These are phyloP conservation scores for Sporothrix pallida DNA, from an alignment of 2,329 filamentous ascomycete species.

Conservation along the genomic window DNA sequence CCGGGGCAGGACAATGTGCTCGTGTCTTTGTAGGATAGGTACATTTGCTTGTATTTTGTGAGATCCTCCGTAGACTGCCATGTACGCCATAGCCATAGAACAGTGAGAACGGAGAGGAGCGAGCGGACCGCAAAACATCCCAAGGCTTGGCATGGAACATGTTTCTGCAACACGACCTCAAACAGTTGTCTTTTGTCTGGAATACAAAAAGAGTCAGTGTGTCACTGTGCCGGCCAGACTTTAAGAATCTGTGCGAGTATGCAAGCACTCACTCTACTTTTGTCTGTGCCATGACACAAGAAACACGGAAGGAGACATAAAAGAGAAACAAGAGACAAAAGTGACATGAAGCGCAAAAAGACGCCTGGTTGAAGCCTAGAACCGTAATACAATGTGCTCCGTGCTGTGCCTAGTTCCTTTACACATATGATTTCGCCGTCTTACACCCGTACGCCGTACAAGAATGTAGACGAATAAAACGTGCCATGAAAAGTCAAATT, in stretches of 20 bases:
- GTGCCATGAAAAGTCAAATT: neutral
- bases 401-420: neutral
- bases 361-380: neutral
- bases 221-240: neutral
- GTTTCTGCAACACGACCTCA: constrained; percentile 20
- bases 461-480: neutral
- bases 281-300: neutral
- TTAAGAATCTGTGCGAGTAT: neutral
- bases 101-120: neutral
- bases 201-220: neutral
- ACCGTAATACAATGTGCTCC: neutral
- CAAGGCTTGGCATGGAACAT: constrained; percentile 27
- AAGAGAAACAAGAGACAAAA: neutral
- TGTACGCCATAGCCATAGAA: neutral
- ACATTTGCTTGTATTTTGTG: neutral
- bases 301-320: neutral
- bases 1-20: constrained; percentile 9
- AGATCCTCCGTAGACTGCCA: too few species aligned
- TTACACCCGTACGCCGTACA: neutral
- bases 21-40: neutral
- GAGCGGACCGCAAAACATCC: neutral
- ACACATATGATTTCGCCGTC: neutral
- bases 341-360: neutral
- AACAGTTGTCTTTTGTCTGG: neutral
- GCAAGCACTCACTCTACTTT: neutral